phyloP scores from a whole-genome alignment of 306 rosid genomes.

The Begonia masoniana region DNA sequence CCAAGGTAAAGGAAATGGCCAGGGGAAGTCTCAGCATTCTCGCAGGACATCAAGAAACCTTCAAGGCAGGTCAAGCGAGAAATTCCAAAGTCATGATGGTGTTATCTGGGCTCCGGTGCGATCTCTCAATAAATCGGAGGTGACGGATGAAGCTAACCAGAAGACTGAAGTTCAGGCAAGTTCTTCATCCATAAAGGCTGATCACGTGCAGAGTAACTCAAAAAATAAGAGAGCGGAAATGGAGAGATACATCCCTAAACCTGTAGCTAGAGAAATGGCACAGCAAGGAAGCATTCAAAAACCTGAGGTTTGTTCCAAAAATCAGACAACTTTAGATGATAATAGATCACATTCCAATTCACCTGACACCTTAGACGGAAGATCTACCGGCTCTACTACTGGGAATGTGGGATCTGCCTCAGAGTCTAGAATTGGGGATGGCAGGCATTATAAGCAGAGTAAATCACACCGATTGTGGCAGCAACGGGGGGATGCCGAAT shows the following conservation, averaged over 20 bases:
- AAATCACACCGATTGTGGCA: slow-evolving; percentile 57
- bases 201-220: slow-evolving; percentile 40
- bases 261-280: slow-evolving; percentile 92
- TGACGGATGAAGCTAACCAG: slow-evolving; percentile 33
- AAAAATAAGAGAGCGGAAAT: slow-evolving; percentile 88
- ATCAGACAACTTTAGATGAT: slow-evolving; percentile 30
- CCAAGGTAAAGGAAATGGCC: slow-evolving; percentile 42
- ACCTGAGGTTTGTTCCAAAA: slow-evolving; percentile 13
- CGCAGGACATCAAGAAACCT: slow-evolving; percentile 54
- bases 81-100: slow-evolving; percentile 41
- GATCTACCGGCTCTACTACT: neutral
- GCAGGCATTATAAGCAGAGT: slow-evolving; percentile 54
- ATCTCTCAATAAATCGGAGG: slow-evolving; percentile 45
- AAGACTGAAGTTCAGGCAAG: slow-evolving; percentile 33
- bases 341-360: slow-evolving; percentile 30
- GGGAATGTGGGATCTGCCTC: slow-evolving; percentile 32
- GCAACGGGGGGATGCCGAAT: slow-evolving; percentile 43
- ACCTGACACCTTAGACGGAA: slow-evolving; percentile 7
- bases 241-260: slow-evolving; percentile 91
- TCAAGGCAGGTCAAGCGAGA: slow-evolving; percentile 52
- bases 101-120: slow-evolving; percentile 96
- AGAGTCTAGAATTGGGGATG: slow-evolving; percentile 44
- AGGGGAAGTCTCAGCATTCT: slow-evolving; percentile 63
- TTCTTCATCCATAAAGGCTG: slow-evolving; percentile 34
- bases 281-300: slow-evolving; percentile 56